These are phyloP conservation scores for Botryobasidium botryosum DNA, from an alignment of 768 basidiomycete genomes.

Conservation along the genomic window DNA sequence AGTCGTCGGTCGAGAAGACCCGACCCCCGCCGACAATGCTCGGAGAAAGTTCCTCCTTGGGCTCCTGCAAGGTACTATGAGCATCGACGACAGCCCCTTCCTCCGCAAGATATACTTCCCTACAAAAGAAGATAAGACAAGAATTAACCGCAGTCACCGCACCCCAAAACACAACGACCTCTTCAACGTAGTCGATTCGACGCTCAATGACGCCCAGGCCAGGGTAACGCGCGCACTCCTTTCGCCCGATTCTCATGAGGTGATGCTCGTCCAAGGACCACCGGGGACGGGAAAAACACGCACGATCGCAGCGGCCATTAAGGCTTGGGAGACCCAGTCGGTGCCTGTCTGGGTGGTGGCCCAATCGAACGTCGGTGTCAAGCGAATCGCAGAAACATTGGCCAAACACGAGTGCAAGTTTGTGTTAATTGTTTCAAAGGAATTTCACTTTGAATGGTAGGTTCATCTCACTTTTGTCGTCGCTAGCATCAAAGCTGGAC, in stretches of 20 bases:
- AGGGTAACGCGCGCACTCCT: no score
- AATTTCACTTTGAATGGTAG: conserved; percentile 53
- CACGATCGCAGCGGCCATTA: conserved; percentile 3
- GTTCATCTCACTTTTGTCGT: neutral
- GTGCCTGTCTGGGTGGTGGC: conserved; percentile 15
- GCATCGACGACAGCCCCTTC: conserved; percentile 21
- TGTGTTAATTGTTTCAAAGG: conserved; percentile 51
- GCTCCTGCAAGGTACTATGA: conserved; percentile 20
- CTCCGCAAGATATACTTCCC: conserved; percentile 29
- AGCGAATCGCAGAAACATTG: conserved; percentile 76
- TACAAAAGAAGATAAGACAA: conserved; percentile 2
- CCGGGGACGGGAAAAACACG: conserved; percentile 1
- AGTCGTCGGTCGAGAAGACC: conserved; percentile 27
- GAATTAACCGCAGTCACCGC: conserved; percentile 2
- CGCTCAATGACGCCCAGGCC: no score
- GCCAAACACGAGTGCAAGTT: no score
- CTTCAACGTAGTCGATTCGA: no score
- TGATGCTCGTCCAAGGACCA: conserved; percentile 3
- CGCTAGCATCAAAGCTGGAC: no score
- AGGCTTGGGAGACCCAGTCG: neutral
- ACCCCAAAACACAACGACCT: no score
- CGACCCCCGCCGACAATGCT: conserved; percentile 25
- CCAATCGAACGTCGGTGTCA: conserved; percentile 76
- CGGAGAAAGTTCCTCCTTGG: conserved; percentile 24
- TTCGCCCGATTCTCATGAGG: no score